These are phyloP conservation scores for Pythium angustatum DNA, from an alignment of 352 stramenopile species.

Conservation along the genomic window DNA sequence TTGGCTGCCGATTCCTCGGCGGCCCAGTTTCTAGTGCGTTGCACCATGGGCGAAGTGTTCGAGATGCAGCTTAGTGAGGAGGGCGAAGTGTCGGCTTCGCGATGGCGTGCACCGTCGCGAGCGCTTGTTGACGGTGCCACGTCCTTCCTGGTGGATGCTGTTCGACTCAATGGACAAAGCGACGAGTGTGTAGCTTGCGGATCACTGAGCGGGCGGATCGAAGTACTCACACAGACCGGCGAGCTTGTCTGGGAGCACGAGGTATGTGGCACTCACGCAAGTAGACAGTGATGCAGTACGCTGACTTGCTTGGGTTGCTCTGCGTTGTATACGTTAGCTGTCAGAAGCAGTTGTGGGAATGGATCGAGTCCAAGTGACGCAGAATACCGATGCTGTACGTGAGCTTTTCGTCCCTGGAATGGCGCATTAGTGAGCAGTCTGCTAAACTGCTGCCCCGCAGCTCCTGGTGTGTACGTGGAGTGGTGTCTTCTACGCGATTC, in stretches of 20 bases:
- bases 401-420: too few species aligned
- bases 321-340: conserved; percentile 6
- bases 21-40: conserved; percentile 43
- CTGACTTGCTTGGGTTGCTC: background rate
- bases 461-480: conserved; percentile 76
- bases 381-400: conserved; percentile 23
- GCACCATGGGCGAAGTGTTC: conserved; percentile 58
- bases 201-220: conserved; percentile 21
- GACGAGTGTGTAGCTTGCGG: conserved; percentile 23
- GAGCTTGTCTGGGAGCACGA: conserved; percentile 26
- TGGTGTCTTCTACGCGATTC: conserved; percentile 55
- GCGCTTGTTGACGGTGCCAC: conserved; percentile 34
- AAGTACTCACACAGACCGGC: conserved; percentile 14
- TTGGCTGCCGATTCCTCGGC: conserved; percentile 25
- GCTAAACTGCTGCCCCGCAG: conserved; percentile 24
- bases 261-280: conserved; percentile 13
- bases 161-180: conserved; percentile 26
- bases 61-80: conserved; percentile 31
- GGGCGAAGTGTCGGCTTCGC: conserved; percentile 29
- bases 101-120: conserved; percentile 37
- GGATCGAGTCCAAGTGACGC: conserved; percentile 16
- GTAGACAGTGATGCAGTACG: background rate
- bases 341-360: conserved; percentile 32
- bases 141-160: conserved; percentile 45
- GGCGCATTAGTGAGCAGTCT: too few species aligned